phyloP scores from a whole-genome alignment of 2,329 filamentous ascomycete species.

The Bipolaris sorokiniana region DNA sequence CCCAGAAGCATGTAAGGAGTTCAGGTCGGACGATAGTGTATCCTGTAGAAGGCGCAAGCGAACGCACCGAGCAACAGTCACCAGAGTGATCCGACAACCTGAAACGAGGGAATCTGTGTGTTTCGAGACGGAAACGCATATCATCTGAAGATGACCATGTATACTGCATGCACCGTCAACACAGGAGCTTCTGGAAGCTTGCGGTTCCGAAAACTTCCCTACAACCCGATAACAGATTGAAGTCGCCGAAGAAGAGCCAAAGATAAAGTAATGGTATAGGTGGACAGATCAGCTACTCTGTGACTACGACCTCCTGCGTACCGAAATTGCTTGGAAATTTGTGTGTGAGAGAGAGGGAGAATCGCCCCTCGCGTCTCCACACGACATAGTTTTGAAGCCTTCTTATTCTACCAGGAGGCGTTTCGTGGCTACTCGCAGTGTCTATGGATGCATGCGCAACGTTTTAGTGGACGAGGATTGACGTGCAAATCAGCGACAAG shows the following conservation, averaged over 20 bases:
- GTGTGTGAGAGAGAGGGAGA: background rate
- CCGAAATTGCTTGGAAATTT: constrained; percentile 9
- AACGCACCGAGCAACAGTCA: background rate
- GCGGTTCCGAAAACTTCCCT: constrained; percentile 13
- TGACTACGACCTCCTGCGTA: constrained; percentile 10
- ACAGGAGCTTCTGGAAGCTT: constrained; percentile 21
- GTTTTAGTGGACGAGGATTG: background rate
- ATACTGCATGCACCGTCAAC: constrained; percentile 10
- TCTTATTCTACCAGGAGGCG: background rate
- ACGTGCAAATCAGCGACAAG: background rate
- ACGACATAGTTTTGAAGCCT: background rate
- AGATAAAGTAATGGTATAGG: constrained; percentile 5
- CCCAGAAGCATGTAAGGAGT: background rate
- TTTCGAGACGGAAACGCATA: background rate
- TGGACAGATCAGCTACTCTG: background rate
- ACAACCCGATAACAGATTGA: background rate
- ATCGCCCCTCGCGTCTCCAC: constrained; percentile 15
- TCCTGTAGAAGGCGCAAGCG: background rate
- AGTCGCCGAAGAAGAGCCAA: background rate
- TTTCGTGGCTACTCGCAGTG: background rate
- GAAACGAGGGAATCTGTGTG: background rate
- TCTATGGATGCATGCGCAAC: background rate
- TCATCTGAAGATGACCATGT: constrained; percentile 2
- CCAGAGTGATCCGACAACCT: background rate
- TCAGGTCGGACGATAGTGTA: background rate